These are phyloP conservation scores for Fomitopsis pulvina DNA, from an alignment of 768 basidiomycete genomes.

Conservation along the genomic window DNA sequence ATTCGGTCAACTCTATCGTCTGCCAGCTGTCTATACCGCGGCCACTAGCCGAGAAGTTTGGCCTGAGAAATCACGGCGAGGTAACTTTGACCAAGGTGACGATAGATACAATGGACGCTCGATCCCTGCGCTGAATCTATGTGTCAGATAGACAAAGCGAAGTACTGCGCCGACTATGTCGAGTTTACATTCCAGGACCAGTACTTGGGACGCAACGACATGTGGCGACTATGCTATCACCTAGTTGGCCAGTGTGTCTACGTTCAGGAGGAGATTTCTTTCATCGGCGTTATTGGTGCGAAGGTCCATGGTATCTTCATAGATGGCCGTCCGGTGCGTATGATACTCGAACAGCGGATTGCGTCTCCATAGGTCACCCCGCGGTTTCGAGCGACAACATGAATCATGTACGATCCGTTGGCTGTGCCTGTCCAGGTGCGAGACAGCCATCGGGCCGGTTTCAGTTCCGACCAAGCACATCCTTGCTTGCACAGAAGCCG, in stretches of 20 bases:
- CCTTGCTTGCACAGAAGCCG: constrained; percentile 6
- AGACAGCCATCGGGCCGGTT: too few relatives aligned
- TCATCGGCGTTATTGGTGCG: constrained; percentile 77
- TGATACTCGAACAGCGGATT: background rate
- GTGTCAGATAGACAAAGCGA: constrained; percentile 57
- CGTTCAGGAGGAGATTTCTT: constrained; percentile 76
- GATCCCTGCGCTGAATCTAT: background rate
- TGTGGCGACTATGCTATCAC: constrained; percentile 89
- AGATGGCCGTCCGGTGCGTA: constrained; percentile 52
- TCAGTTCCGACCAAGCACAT: too few relatives aligned
- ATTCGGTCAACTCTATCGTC: background rate
- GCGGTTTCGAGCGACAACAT: too few relatives aligned
- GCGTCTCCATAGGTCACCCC: too few relatives aligned
- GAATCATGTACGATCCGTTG: too few relatives aligned
- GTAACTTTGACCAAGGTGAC: constrained; percentile 65
- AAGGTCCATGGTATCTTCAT: constrained; percentile 79
- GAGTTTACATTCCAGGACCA: constrained; percentile 94
- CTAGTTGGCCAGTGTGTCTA: constrained; percentile 79
- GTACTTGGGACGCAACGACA: constrained; percentile 91
- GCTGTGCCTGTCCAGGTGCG: too few relatives aligned
- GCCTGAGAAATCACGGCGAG: constrained; percentile 64
- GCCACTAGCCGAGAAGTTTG: constrained; percentile 65
- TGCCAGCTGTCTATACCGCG: constrained; percentile 68
- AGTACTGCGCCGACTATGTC: constrained; percentile 65
- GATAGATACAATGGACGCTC: background rate